Evolutionary conservation across 495 filamentous ascomycete species (phyloP), one percentile per base, ranked within the genome.

Genomic region (Annulohypoxylon bovei): DNA sequence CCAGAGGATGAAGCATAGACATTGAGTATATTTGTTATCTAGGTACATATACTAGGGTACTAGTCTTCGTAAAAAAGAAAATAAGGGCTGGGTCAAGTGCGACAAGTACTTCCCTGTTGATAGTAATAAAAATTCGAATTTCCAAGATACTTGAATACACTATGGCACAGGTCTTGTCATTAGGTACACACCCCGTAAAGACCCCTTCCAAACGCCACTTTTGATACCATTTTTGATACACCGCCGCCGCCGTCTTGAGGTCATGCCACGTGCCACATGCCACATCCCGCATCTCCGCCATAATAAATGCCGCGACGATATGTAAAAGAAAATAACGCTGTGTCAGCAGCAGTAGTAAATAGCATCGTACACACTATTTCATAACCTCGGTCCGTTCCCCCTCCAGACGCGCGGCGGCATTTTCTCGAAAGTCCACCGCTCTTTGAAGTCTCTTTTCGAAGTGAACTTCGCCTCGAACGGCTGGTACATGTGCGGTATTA

Each of bases 401-500:
- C 22, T 69, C 35, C 25, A 39, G 4, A 18, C 20, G 20, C 25
- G 33, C 9, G 66, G 20, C 9, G 75, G 69, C 72, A 73, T 72
- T 33, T 20, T 22, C 47, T 77, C 75, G 42, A 73, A 77, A 20
- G 39, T 52, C 72, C 72, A 77, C 20, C 40, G 49, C 14, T 28
- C 62, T 12, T 52, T 8, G 11, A 66, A 57, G 12, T 49, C 27
- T 32, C 42, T 55, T 8, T 58, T 70, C 25, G 69, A 50, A 16
- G 70, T 67, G 18, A 75, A 75, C 39, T 69, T 71, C 1, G 75
- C 67, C 42, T 67, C 67, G 39, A 77, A 77, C 3, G 72, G 70
- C 20, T 56, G 14, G 47, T 73, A 77, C 63, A 77, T 75, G 14
- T 65, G 72, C 6, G 75, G 75, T 39, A 76, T 63, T 5, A 77